Conservation (phyloP, 176 grass and related monocot species). For the Bothriochloa decipiens region DNA sequence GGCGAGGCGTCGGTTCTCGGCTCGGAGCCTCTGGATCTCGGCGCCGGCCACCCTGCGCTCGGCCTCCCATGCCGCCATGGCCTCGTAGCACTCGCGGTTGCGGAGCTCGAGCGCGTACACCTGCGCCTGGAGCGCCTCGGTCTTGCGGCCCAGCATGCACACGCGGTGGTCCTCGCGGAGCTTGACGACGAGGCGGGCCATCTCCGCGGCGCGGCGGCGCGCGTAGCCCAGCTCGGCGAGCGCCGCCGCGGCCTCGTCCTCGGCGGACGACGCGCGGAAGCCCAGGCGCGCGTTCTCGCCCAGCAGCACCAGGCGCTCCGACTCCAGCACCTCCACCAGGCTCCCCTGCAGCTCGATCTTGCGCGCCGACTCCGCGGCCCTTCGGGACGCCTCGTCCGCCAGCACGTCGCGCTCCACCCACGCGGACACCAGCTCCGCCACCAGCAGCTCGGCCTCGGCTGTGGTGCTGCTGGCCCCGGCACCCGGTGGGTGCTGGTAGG, state of each 20-base stretch:
- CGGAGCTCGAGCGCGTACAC: slow-evolving; percentile 82
- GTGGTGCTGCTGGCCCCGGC: neutral
- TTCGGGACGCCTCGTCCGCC: slow-evolving; percentile 51
- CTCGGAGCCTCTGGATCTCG: slow-evolving; percentile 63
- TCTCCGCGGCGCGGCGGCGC: slow-evolving; percentile 72
- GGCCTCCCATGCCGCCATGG: slow-evolving; percentile 56
- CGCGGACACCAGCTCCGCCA: slow-evolving; percentile 66
- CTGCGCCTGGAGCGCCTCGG: slow-evolving; percentile 81
- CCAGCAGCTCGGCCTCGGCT: slow-evolving; percentile 18
- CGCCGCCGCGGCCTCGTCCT: slow-evolving; percentile 58
- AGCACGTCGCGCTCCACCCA: slow-evolving; percentile 65
- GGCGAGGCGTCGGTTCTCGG: slow-evolving; percentile 54
- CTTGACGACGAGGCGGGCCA: slow-evolving; percentile 73
- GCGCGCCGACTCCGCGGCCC: slow-evolving; percentile 48
- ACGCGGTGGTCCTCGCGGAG: slow-evolving; percentile 86
- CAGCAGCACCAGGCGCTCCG: slow-evolving; percentile 84
- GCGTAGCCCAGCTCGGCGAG: slow-evolving; percentile 69
- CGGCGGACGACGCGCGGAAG: slow-evolving; percentile 54
- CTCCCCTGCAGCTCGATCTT: slow-evolving; percentile 97
- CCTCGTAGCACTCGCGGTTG: slow-evolving; percentile 76
- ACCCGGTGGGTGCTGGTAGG: slow-evolving; percentile 15
- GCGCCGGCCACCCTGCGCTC: slow-evolving; percentile 36
- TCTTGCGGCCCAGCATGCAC: slow-evolving; percentile 72
- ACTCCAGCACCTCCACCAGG: slow-evolving; percentile 87
- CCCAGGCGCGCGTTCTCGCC: slow-evolving; percentile 89